Base-by-base conservation (phyloP, 1,284 basidiomycete genomes). In the Cronartium ribicola region DNA sequence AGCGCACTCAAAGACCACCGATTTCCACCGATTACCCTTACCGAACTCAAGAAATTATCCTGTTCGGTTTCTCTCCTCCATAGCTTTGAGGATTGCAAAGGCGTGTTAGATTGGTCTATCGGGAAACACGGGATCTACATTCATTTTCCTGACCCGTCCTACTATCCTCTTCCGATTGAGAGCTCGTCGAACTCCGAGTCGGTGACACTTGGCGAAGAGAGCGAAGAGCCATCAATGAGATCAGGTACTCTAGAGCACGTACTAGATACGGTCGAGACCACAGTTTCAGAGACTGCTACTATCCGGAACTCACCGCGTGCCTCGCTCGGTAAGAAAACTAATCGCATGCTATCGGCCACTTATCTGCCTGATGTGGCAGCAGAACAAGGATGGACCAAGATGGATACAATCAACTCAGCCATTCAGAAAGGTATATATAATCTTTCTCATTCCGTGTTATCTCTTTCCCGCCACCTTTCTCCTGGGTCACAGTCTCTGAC, bases 301-400 rank as follows among this genome's bases (percentile, higher is more conserved):
- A 7, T 75, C 70, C 43, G 77, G 57, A 75, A 61, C 46, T 43
- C 68, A 5, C 76, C 51, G 14, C 41, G 55, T 14, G 76, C 20
- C 43, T 84, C 84, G 69, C 77, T 48, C 17, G 67, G 86, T 60
- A 83, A 83, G 20, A 84, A 85, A 36, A 37, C 68, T 63, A 86
- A 83, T 79, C 86, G 86, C 72, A 84, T 84, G 3, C 88, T 96
- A 77, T 88, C 88, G 3, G 94, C 94, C 2, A 95, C 92, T 0
- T 98, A 96, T 81, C 85, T 98, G n/a, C 95, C 95, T 3, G 89
- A 98, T 76, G 90, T 98, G 67, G 89, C 91, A 55, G 86, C 88
- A 0, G 92, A 92, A 65, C 95, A 98, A 82, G 93, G 91, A 3
- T 98, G 95, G 95, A 87, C 88, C 75, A 90, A 90, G 84, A 83